Evolutionary conservation across 345 rosid species (phyloP), one percentile per base, ranked within the genome.

Genomic region (Citrus trifoliata): DNA sequence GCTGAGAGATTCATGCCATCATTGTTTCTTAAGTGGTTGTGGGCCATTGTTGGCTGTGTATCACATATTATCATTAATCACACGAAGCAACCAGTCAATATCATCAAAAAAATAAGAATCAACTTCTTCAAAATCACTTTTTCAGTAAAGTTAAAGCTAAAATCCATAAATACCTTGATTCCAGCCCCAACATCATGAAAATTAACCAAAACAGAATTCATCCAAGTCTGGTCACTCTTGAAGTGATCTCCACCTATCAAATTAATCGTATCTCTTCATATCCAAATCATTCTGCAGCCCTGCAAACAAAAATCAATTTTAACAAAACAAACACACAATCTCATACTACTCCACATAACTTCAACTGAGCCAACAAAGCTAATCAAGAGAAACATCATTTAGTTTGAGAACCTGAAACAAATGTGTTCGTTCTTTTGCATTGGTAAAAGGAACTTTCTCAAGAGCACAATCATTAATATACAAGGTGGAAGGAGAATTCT

Each of bases 191-290:
- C 98, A 42, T 10, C 48, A 80, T 93, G 97, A 84, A 84, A 96
- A 88, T 96, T 97, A n/a, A 96, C 98, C 35, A 93, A 86, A 3
- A 92, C 97, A 16, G 97, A 95, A 74, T 94, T 94, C 95, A 94
- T 94, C 91, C 90, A 94, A 80, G 99, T 96, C 87, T 96, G 98
- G 76, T 97, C 99, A 85, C 97, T 94, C 88, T 96, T 96, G 48
- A 86, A 96, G 94, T 90, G 97, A 81, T 96, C 98, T 65, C 98
- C 99, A 70, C 99, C 99, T 30, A 96, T 96, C 84, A 96, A 40
- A 40, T 40, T 85, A 72, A 92, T 82, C 1, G 89, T 94, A 88
- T 80, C 88, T 89, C 87, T 81, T 82, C 21, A 94, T 90, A 37
- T 97, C 98, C 87, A 96, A 81, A 78, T 96, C 98, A 76, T 94